phyloP scores from a whole-genome alignment of 2,329 filamentous ascomycete species.

The Pseudopithomyces maydicus region DNA sequence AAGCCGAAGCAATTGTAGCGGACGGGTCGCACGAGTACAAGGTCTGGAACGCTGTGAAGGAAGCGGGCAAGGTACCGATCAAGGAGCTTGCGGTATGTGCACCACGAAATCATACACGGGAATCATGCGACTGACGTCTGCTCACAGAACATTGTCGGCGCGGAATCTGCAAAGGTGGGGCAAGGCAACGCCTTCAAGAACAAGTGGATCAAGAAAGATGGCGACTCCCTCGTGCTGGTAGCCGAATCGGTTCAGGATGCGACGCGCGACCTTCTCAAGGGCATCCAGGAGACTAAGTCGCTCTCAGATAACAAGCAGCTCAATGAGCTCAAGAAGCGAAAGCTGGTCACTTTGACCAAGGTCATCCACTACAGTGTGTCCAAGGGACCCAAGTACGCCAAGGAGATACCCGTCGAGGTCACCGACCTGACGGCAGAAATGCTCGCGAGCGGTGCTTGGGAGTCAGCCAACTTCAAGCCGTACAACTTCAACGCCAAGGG shows the following conservation, averaged over 20 bases:
- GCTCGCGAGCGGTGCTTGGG: conserved; percentile 86
- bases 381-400: conserved; percentile 87
- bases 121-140: conserved; percentile 23
- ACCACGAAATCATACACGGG: neutral
- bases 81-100: conserved; percentile 53
- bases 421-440: conserved; percentile 95
- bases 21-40: conserved; percentile 58
- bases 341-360: conserved; percentile 83
- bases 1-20: conserved; percentile 74
- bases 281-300: conserved; percentile 71
- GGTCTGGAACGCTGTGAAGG: conserved; percentile 55
- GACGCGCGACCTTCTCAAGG: conserved; percentile 75
- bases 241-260: conserved; percentile 78
- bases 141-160: conserved; percentile 64
- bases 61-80: conserved; percentile 50
- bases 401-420: conserved; percentile 88
- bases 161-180: conserved; percentile 81
- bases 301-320: conserved; percentile 76
- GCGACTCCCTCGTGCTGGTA: conserved; percentile 60
- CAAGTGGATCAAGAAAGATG: conserved; percentile 69
- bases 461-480: conserved; percentile 85
- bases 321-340: conserved; percentile 87
- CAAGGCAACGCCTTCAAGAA: conserved; percentile 90
- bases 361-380: conserved; percentile 80
- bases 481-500: conserved; percentile 78